Evolutionary conservation across 2,329 filamentous ascomycete species (phyloP).

Genomic region (Diaporthe longicolla): DNA sequence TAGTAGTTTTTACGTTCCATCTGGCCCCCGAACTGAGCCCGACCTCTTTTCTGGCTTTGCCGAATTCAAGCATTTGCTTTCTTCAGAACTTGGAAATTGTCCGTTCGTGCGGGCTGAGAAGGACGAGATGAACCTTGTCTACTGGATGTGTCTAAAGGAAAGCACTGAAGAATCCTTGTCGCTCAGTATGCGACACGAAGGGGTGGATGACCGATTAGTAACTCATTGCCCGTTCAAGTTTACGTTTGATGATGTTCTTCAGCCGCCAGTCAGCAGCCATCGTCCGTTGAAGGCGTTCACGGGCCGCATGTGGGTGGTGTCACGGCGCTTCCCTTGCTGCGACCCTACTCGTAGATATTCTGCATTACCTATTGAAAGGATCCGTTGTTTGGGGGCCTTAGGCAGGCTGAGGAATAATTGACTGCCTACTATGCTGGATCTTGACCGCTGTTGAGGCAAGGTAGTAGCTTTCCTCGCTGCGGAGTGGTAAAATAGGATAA

Average conservation of each 20-base stretch:
- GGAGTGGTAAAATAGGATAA: too few relatives aligned
- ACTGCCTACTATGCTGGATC: neutral
- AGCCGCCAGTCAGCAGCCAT: neutral
- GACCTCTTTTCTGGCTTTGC: too few relatives aligned
- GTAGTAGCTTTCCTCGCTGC: neutral
- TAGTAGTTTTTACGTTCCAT: neutral
- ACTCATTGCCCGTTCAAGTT: too few relatives aligned
- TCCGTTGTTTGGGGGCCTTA: neutral
- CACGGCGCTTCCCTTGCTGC: conserved; percentile 2
- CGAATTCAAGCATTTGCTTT: too few relatives aligned
- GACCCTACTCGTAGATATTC: too few relatives aligned
- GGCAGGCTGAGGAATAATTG: neutral
- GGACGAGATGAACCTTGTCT: too few relatives aligned
- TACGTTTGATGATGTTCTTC: too few relatives aligned
- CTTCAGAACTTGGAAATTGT: too few relatives aligned
- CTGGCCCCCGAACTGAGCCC: neutral
- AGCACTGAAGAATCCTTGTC: too few relatives aligned
- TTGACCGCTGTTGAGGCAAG: conserved; percentile 16
- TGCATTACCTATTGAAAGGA: neutral
- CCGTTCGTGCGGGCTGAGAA: too few relatives aligned
- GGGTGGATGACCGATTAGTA: too few relatives aligned
- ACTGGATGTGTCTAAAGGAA: too few relatives aligned
- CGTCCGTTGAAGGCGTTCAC: neutral
- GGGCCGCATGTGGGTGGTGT: neutral
- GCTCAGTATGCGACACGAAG: neutral